A percentile compares a stretch with the other conserved stretches of the same genome.
These are phyloP conservation scores for Endocalyx cinctus DNA, from an alignment of 2,329 filamentous ascomycete genomes.

Conservation along the genomic window DNA sequence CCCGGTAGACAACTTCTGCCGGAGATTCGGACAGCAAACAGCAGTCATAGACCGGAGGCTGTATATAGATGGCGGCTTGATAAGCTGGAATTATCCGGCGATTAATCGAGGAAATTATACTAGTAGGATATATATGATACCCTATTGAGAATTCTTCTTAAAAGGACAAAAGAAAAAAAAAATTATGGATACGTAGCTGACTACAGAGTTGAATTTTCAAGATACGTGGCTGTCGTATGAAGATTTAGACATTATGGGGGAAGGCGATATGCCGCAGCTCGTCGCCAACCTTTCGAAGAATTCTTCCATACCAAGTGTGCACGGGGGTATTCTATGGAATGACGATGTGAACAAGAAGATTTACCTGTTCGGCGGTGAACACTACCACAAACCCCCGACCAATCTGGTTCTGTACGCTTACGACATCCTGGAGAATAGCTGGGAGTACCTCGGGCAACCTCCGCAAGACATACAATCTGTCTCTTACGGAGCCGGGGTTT, in stretches of 20 bases:
- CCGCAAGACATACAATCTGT: constrained; percentile 38
- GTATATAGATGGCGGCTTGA: constrained; percentile 58
- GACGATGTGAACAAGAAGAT: constrained; percentile 60
- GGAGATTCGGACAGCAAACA: constrained; percentile 55
- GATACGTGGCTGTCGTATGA: constrained; percentile 54
- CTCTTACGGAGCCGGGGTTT: constrained; percentile 53
- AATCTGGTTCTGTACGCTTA: constrained; percentile 51
- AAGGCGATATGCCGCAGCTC: constrained; percentile 46
- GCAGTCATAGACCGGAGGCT: constrained; percentile 54
- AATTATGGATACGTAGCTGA: constrained; percentile 60
- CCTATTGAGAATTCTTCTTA: no score
- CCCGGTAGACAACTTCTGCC: constrained; percentile 50
- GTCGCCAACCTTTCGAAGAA: constrained; percentile 57
- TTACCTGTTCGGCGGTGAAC: constrained; percentile 60
- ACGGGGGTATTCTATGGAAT: constrained; percentile 49
- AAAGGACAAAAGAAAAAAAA: no score
- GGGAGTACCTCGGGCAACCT: constrained; percentile 43
- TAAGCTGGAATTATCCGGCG: constrained; percentile 49
- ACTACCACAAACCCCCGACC: constrained; percentile 36
- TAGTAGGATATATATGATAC: constrained; percentile 45
- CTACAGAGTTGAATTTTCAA: constrained; percentile 46
- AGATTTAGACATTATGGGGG: constrained; percentile 43
- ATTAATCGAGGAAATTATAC: constrained; percentile 48
- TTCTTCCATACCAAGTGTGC: constrained; percentile 43
- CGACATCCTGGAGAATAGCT: constrained; percentile 51